Base-by-base conservation (phyloP, 2,329 filamentous ascomycete species). In the Nigrospora sphaerica region DNA sequence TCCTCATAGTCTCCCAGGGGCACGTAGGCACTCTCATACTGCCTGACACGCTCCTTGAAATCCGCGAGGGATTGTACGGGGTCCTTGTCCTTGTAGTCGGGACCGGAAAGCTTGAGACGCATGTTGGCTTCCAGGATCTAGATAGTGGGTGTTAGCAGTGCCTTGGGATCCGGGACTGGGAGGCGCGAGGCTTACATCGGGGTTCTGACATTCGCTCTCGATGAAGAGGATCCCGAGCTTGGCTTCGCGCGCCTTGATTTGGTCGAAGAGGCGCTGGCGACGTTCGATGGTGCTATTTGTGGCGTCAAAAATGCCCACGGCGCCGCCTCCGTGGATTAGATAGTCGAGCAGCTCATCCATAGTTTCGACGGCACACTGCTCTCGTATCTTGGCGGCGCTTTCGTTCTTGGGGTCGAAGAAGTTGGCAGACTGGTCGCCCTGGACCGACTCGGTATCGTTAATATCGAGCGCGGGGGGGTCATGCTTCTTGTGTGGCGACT, bases 331-430 rank as follows among this genome's bases (percentile, higher is more conserved):
- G 19, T 83, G 74, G 32, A 97, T 73, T 12, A 98, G 82, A 63
- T 95, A 98, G 56, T 95, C 86, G 40, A 98, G 69, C 10, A 97
- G 74, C 61, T 98, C 93, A 57, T 98, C 88, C 43, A 97, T 70
- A 1, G 93, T 97, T 44, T 92, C 87, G 64, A 96, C 80, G 6
- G 93, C 93, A 33, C 95, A 88, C 65, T 95, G 88, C 62, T 98
- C 92, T 53, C 93, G 81, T 31, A 97, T 74, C 54, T 85, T 84
- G 43, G 90, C 80, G 0, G 92, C 93, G 49, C 80, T 80, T 57
- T 84, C 78, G 61, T 98, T 98, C 47, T 83, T 78, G 1, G 93
- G 93, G 52, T 98, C 90, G 60, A 98, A 98, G 67, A 98, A 98
- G 49, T 78, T 81, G 42, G 93, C 91, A 9, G 88, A 91, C 66